Base-by-base conservation (phyloP, 495 filamentous ascomycete genomes). In the Talaromyces ruber region DNA sequence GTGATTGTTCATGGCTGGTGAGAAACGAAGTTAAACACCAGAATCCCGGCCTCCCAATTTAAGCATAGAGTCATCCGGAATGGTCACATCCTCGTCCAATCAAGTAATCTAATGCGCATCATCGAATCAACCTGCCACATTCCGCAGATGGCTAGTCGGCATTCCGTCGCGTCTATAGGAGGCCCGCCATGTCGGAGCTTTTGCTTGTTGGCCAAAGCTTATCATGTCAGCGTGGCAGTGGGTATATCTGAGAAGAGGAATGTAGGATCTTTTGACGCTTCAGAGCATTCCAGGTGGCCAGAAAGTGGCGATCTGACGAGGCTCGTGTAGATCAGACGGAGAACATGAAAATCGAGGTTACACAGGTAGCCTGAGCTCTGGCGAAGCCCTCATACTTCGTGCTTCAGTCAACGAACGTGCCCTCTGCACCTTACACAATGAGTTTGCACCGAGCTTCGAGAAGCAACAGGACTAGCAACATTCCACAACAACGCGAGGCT, bases 1-100 rank as follows among this genome's bases (percentile, higher is more conserved):
- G 43, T 60, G 59, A 45, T 30, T 32, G 18, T 60, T n/a, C 43
- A 60, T 60, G 59, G 59, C 59, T 60, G 43, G 59, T 18, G 12
- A 22, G 22, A 34, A 16, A 25, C 18, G 37, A 59, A 39, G 26
- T 50, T n/a, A 30, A n/a, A n/a, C 2, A 24, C 18, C 6, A 26
- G 7, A 29, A 11, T 50, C 59, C 43, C 16, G 28, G 3, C 12
- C 11, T 60, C n/a, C 6, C 24, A 12, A 16, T 16, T 54, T 29
- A 14, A 29, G 52, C 6, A 54, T 54, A 29, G 24, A 54, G 12
- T 54, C 21, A 26, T 7, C 52, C 12, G 8, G n/a, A 37, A 57
- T 57, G 7, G 8, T 22, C 43, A 22, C 6, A 0, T 47, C 12
- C 21, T 57, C 26, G 6, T 57, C 55, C 55, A 58, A 58, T 58